Evolutionary conservation across 495 filamentous ascomycete species (phyloP), one percentile per base, ranked within the genome.

Genomic region (Talaromyces ruber): DNA sequence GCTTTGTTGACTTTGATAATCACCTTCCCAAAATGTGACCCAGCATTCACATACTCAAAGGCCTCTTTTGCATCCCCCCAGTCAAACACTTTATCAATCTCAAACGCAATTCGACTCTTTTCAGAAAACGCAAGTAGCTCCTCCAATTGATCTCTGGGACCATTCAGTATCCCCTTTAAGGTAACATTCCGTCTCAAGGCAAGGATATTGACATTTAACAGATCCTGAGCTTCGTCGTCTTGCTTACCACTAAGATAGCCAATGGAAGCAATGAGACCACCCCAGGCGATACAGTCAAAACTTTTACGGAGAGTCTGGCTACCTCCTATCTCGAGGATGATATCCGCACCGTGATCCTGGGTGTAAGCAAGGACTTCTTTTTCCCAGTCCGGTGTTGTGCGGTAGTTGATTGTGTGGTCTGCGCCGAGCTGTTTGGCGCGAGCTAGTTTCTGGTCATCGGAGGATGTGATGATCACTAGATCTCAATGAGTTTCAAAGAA

Each of bases 11-110:
- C 82, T 66, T 80, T 81, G 67, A 91, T 86, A 9, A 78, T 79
- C 4, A 92, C 71, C 74, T 92, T 92, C 6, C 89, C 90, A 73
- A 91, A 86, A 70, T 94, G 89, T 59, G 83, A 84, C 68, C 87
- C 79, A 55, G 81, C 83, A 76, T 82, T 88, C 79, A 88, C 57
- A 58, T 77, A 79, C 59, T 72, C 64, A 59, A 79, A 80, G 1
- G 78, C 78, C 54, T 88, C 79, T 64, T 76, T 79, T 0, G 76
- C 63, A 60, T 83, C 70, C 2, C 81, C 81, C 11, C 89, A 79
- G 0, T 68, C 65, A 64, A 90, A 90, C 11, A 84, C 71, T 60
- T 70, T 77, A 67, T 89, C 86, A 7, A 90, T 71, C 0, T 86
- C 83, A 0, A 87, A 86, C 34, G 82, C 77, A 47, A 90, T 84